These are phyloP conservation scores for Rutstroemia sp. DNA, from an alignment of 2,329 filamentous ascomycete genomes.

Conservation along the genomic window DNA sequence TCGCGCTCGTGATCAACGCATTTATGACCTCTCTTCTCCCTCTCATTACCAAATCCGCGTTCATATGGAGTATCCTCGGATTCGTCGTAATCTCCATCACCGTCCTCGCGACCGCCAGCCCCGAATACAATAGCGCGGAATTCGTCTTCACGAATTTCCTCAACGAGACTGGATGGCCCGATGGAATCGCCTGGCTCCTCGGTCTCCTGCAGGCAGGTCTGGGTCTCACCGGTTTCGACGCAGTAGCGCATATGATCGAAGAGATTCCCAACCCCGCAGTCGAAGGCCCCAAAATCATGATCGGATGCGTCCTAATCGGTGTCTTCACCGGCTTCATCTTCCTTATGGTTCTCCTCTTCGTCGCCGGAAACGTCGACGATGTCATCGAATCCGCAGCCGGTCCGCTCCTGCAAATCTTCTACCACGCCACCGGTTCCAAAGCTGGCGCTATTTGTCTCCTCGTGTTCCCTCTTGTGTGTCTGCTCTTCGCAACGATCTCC, in stretches of 20 bases:
- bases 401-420: constrained; percentile 45
- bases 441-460: constrained; percentile 26
- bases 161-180: constrained; percentile 44
- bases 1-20: constrained; percentile 40
- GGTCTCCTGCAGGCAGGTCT: constrained; percentile 46
- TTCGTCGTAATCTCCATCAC: constrained; percentile 45
- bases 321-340: constrained; percentile 33
- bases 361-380: constrained; percentile 32
- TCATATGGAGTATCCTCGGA: constrained; percentile 45
- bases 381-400: constrained; percentile 37
- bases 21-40: constrained; percentile 42
- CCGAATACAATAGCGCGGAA: constrained; percentile 41
- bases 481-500: constrained; percentile 54
- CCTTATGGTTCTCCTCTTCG: constrained; percentile 27
- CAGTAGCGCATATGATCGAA: constrained; percentile 40
- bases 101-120: constrained; percentile 43
- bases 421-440: constrained; percentile 36
- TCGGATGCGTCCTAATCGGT: constrained; percentile 41
- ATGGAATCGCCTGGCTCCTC: constrained; percentile 42
- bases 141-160: constrained; percentile 50
- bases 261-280: constrained; percentile 44
- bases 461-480: constrained; percentile 52
- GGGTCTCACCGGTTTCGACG: constrained; percentile 40
- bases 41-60: constrained; percentile 40
- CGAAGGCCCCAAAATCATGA: constrained; percentile 42